Percentiles rank a stretch among this genome's conserved stretches.
Conservation (phyloP, 495 filamentous ascomycete genomes). For the Halenospora varia region DNA sequence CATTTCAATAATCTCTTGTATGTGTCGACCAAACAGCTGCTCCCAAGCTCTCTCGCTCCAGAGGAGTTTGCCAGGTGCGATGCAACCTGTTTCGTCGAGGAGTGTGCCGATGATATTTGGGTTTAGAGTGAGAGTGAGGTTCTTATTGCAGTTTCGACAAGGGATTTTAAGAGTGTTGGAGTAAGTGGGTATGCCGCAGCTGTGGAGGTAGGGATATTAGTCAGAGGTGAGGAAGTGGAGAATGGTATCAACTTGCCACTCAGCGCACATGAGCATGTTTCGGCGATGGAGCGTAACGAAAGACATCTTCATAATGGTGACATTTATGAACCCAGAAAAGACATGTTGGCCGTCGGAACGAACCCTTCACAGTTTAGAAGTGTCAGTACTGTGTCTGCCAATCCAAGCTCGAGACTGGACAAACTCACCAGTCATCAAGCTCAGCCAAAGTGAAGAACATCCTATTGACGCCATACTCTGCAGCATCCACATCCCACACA, state of each 20-base stretch:
- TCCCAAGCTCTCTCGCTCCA: constrained; percentile 50
- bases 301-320: constrained; percentile 51
- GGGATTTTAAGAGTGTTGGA: constrained; percentile 39
- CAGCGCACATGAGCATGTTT: constrained; percentile 47
- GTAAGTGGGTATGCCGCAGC: constrained; percentile 12
- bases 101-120: constrained; percentile 48
- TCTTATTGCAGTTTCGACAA: constrained; percentile 50
- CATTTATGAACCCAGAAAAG: constrained; percentile 57
- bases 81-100: constrained; percentile 51
- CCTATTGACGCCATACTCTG: constrained; percentile 37
- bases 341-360: constrained; percentile 29
- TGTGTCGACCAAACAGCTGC: constrained; percentile 42
- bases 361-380: constrained; percentile 27
- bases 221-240: neutral
- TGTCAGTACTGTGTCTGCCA: neutral
- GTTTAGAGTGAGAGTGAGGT: constrained; percentile 45
- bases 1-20: constrained; percentile 31
- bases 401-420: neutral
- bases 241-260: constrained; percentile 43
- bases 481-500: constrained; percentile 48
- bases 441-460: constrained; percentile 55
- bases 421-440: constrained; percentile 50
- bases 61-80: constrained; percentile 44
- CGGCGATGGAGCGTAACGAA: constrained; percentile 42
- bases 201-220: neutral